Conservation (phyloP, 495 filamentous ascomycete species). For the Hyaloscypha bicolor region DNA sequence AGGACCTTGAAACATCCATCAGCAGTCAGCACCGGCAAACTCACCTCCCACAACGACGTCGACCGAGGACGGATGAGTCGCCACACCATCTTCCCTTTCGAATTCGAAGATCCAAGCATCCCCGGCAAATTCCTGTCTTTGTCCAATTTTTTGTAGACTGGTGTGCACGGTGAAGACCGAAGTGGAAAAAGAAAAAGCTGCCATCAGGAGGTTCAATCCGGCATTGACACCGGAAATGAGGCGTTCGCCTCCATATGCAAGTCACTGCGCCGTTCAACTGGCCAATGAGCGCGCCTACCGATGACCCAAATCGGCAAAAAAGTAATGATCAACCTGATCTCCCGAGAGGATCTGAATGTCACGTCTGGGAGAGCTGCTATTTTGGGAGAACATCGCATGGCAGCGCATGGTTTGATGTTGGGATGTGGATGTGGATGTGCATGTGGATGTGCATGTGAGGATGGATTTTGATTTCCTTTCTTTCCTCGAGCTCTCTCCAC, state of each 20-base stretch:
- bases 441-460: too few relatives aligned
- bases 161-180: too few relatives aligned
- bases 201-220: background rate
- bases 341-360: background rate
- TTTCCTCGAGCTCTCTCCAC: too few relatives aligned
- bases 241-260: conserved; percentile 28
- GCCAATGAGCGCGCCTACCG: conserved; percentile 16
- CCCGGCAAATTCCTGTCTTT: background rate
- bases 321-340: background rate
- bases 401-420: too few relatives aligned
- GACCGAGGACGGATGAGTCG: background rate
- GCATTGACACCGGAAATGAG: conserved; percentile 34
- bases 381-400: too few relatives aligned
- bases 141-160: background rate
- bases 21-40: background rate
- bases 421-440: too few relatives aligned
- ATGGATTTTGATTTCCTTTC: too few relatives aligned
- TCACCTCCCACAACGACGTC: background rate
- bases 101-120: background rate
- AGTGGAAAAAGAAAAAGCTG: too few relatives aligned
- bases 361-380: too few relatives aligned
- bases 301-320: background rate
- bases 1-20: conserved; percentile 13
- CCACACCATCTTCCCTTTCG: background rate
- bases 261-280: conserved; percentile 13